Evolutionary conservation across 1,284 basidiomycete genomes (phyloP), one percentile per base, ranked within the genome.

Genomic region (Stygiomarasmius scandens): DNA sequence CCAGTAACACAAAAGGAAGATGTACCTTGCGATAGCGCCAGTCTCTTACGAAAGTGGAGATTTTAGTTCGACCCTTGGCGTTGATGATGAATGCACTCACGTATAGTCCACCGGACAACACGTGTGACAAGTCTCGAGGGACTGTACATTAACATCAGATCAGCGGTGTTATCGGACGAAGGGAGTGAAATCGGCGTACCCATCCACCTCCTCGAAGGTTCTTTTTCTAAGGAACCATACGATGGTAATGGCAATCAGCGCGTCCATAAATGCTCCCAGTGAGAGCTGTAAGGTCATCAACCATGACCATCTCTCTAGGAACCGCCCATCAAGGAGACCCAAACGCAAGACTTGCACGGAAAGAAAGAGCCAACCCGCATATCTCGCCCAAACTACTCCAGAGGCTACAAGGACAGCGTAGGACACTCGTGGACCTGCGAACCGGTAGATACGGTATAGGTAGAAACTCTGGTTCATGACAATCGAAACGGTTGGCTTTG

Each of bases 101-200:
- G 54, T n/a, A 56, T 44, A 24, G 54, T 50, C 54, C 54, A 56
- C 25, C 49, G 20, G 14, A 45, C 54, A 27, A 56, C 27, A 20
- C 41, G 54, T 16, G 49, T 22, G 5, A 56, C 49, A 9, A 56
- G 36, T 22, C 36, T 44, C 19, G 54, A 36, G 2, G 54, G 25
- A 16, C 54, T 56, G 16, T 16, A 23, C 12, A 23, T 14, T n/a
- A n/a, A n/a, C n/a, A n/a, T n/a, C n/a, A n/a, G n/a, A n/a, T n/a
- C n/a, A n/a, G n/a, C n/a, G n/a, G n/a, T n/a, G n/a, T n/a, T n/a
- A n/a, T n/a, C n/a, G n/a, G n/a, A n/a, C n/a, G n/a, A n/a, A n/a
- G n/a, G n/a, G n/a, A n/a, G n/a, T n/a, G 9, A 20, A 6, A 29
- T 2, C 8, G 20, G 32, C 54, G 25, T 11, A 56, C 54, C 41